Evolutionary conservation across 176 grass and related monocot genomes (phyloP).

Genomic region (Puya raimondii): DNA sequence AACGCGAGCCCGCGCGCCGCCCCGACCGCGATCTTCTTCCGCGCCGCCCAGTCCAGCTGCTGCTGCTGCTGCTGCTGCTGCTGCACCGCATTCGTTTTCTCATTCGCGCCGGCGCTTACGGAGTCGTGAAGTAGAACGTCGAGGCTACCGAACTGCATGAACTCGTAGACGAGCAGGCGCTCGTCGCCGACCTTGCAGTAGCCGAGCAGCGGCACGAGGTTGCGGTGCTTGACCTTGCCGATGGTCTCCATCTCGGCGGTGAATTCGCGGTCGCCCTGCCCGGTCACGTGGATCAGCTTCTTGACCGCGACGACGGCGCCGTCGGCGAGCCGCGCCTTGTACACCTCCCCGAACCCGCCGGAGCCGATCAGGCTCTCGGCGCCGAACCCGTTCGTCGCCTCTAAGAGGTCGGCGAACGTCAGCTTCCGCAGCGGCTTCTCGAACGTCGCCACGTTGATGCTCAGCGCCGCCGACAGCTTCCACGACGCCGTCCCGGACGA

Average conservation of each 20-base stretch:
- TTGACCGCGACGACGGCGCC: constrained; percentile 72
- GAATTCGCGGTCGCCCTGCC: constrained; percentile 90
- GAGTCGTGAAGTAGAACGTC: constrained; percentile 76
- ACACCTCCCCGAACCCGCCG: constrained; percentile 88
- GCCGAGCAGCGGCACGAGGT: constrained; percentile 75
- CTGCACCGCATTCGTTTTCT: neutral
- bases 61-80: no score
- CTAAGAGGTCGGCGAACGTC: constrained; percentile 84
- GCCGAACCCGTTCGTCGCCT: constrained; percentile 93
- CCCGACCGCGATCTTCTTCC: constrained; percentile 78
- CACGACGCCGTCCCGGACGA: constrained; percentile 51
- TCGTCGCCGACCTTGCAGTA: constrained; percentile 98
- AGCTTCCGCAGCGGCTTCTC: constrained; percentile 89
- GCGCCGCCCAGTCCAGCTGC: constrained; percentile 63
- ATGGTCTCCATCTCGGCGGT: constrained; percentile 98
- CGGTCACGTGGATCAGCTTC: constrained; percentile 89
- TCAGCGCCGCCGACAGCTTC: constrained; percentile 76
- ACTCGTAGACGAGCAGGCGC: constrained; percentile 84
- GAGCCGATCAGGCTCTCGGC: constrained; percentile 76
- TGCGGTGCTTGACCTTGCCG: constrained; percentile 98
- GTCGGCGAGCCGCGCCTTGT: constrained; percentile 92
- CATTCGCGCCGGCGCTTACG: constrained; percentile 22
- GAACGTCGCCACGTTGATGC: constrained; percentile 92
- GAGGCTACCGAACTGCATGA: constrained; percentile 91
- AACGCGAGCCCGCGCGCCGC: constrained; percentile 85